A percentile compares a stretch with the other conserved stretches of the same genome.
Evolutionary conservation across 805 yeast genomes (phyloP).

Genomic region (Huiozyma sinensis): DNA sequence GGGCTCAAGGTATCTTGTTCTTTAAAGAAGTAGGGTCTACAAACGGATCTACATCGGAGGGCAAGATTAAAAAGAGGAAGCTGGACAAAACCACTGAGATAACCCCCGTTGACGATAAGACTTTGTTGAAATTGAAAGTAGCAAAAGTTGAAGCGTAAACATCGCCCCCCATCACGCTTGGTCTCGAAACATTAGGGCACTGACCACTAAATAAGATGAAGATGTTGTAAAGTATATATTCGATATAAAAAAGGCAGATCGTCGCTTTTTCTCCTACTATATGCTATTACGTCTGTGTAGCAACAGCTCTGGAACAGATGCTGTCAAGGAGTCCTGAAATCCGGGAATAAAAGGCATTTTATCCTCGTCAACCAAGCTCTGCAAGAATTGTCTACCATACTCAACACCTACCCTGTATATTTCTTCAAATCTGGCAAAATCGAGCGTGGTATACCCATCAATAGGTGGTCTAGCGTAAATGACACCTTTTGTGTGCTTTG

Average conservation of each 20-base stretch:
- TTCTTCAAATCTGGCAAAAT: slow-evolving; percentile 85
- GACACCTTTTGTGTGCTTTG: slow-evolving; percentile 77
- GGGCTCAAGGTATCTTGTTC: slow-evolving; percentile 95
- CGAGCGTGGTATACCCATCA: slow-evolving; percentile 83
- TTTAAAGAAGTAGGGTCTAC: slow-evolving; percentile 76
- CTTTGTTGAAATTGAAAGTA: background rate
- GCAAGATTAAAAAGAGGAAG: slow-evolving; percentile 17
- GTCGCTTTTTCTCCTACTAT: slow-evolving; percentile 15
- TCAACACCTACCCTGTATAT: slow-evolving; percentile 70
- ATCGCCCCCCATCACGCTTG: background rate
- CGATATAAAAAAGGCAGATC: background rate
- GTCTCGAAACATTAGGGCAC: too few relatives aligned
- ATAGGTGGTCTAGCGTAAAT: slow-evolving; percentile 88
- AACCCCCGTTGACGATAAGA: slow-evolving; percentile 3
- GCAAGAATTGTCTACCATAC: slow-evolving; percentile 54
- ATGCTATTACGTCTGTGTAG: slow-evolving; percentile 55
- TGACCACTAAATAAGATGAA: background rate
- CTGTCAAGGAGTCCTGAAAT: slow-evolving; percentile 15
- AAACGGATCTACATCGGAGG: slow-evolving; percentile 45
- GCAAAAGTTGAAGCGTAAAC: slow-evolving; percentile 1
- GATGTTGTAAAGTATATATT: background rate
- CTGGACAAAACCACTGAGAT: slow-evolving; percentile 5
- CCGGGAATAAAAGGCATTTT: slow-evolving; percentile 58
- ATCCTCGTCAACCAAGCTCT: slow-evolving; percentile 40
- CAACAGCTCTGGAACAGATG: slow-evolving; percentile 26